Percentiles rank a stretch among this genome's conserved stretches.
Evolutionary conservation across 2,329 filamentous ascomycete genomes (phyloP).

Genomic region (Curvularia lunata): DNA sequence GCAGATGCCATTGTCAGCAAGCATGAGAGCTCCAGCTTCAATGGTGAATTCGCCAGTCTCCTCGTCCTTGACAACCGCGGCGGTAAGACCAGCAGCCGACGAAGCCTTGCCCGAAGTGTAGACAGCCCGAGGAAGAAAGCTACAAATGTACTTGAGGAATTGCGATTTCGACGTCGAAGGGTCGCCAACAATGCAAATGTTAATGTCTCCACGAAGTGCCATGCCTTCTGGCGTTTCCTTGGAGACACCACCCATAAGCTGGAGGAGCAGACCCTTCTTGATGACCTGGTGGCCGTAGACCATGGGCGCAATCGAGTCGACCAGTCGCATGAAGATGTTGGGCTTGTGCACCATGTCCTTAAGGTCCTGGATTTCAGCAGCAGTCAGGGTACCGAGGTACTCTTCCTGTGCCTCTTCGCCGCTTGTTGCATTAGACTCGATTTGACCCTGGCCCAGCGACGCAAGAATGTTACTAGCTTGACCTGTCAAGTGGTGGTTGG

Average conservation of each 20-base stretch:
- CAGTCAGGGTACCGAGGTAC: slow-evolving; percentile 83
- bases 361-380: slow-evolving; percentile 87
- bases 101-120: slow-evolving; percentile 98
- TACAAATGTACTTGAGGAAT: slow-evolving; percentile 97
- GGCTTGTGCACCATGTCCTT: slow-evolving; percentile 93
- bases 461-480: slow-evolving; percentile 85
- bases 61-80: slow-evolving; percentile 95
- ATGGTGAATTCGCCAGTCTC: slow-evolving; percentile 99
- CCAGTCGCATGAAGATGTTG: slow-evolving; percentile 90
- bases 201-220: slow-evolving; percentile 95
- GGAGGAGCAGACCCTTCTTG: slow-evolving; percentile 93
- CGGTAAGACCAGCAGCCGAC: slow-evolving; percentile 94
- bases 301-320: slow-evolving; percentile 94
- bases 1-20: slow-evolving; percentile 95
- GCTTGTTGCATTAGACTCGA: slow-evolving; percentile 66
- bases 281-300: slow-evolving; percentile 97
- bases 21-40: slow-evolving; percentile 95
- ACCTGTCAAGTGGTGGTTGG: slow-evolving; percentile 70
- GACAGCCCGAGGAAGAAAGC: slow-evolving; percentile 92
- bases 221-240: slow-evolving; percentile 94
- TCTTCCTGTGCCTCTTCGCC: slow-evolving; percentile 88
- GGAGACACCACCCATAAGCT: slow-evolving; percentile 93
- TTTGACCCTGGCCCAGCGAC: slow-evolving; percentile 75
- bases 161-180: slow-evolving; percentile 97
- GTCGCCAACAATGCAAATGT: slow-evolving; percentile 97